Conservation (phyloP, 805 yeast species). For the Candida easanensis region DNA sequence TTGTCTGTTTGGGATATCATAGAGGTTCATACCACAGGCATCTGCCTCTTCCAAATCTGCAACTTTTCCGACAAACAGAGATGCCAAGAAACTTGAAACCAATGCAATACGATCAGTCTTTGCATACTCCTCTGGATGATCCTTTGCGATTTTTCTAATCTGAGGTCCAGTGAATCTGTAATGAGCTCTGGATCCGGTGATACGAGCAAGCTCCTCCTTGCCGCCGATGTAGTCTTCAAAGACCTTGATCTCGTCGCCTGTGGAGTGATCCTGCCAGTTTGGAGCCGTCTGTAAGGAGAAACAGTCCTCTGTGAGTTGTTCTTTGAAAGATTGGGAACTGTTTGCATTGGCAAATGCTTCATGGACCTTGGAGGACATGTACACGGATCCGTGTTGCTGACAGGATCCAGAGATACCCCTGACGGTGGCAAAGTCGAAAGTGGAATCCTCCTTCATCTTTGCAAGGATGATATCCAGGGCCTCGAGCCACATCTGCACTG, state of each 20-base stretch:
- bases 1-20: constrained; percentile 57
- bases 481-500: constrained; percentile 89
- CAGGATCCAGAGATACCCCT: constrained; percentile 79
- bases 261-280: constrained; percentile 95
- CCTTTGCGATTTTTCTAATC: constrained; percentile 64
- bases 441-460: constrained; percentile 41
- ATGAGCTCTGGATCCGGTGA: constrained; percentile 87
- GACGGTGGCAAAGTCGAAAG: constrained; percentile 58
- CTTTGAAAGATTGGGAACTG: constrained; percentile 34
- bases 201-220: constrained; percentile 49
- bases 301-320: constrained; percentile 47
- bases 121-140: constrained; percentile 48
- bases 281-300: constrained; percentile 70
- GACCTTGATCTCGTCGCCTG: constrained; percentile 59
- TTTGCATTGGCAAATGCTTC: constrained; percentile 37
- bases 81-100: constrained; percentile 75
- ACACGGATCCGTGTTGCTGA: constrained; percentile 92
- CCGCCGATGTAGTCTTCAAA: constrained; percentile 68
- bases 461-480: constrained; percentile 66
- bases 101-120: constrained; percentile 63
- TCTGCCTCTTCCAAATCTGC: constrained; percentile 76
- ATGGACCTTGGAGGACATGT: constrained; percentile 57
- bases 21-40: constrained; percentile 91
- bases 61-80: constrained; percentile 63
- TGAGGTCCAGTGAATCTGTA: constrained; percentile 92